Percentiles rank a stretch among this genome's conserved stretches.
These are phyloP conservation scores for Citrus reticulata DNA, from an alignment of 345 rosid species.

Conservation along the genomic window DNA sequence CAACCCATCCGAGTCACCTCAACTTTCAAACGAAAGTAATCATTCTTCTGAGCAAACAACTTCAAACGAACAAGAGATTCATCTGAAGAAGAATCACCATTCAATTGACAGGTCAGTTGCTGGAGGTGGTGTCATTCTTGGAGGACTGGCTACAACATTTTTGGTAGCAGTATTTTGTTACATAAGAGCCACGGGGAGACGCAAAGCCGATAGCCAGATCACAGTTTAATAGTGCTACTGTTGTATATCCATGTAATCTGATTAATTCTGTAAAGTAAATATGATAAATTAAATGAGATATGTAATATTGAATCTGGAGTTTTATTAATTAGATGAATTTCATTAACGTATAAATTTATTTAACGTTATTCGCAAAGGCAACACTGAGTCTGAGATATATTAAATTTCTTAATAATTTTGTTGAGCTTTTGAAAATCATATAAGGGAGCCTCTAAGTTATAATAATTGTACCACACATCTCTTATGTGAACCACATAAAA, in stretches of 20 bases:
- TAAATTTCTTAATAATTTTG: too few relatives aligned
- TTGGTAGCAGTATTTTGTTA: constrained; percentile 66
- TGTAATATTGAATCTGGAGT: not conserved
- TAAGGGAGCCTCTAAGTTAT: too few relatives aligned
- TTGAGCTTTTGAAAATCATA: too few relatives aligned
- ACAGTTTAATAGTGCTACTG: not conserved
- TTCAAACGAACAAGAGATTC: constrained; percentile 12
- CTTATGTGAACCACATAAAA: too few relatives aligned
- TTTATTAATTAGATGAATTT: not conserved
- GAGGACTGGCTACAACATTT: constrained; percentile 68
- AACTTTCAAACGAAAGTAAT: not conserved
- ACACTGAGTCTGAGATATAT: too few relatives aligned
- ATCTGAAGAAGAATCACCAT: constrained; percentile 32
- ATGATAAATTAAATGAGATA: not conserved
- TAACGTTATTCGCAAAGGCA: not conserved
- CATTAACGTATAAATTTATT: not conserved
- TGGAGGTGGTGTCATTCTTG: constrained; percentile 79
- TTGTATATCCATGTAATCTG: not conserved
- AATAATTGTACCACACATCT: too few relatives aligned
- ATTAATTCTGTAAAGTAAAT: not conserved
- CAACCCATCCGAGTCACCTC: constrained; percentile 25
- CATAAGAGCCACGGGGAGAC: constrained; percentile 66
- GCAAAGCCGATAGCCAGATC: constrained; percentile 20
- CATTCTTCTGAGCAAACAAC: constrained; percentile 9
- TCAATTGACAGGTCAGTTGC: constrained; percentile 62